Base-by-base conservation (phyloP, 148 eudicot species). In the Cornus florida region DNA sequence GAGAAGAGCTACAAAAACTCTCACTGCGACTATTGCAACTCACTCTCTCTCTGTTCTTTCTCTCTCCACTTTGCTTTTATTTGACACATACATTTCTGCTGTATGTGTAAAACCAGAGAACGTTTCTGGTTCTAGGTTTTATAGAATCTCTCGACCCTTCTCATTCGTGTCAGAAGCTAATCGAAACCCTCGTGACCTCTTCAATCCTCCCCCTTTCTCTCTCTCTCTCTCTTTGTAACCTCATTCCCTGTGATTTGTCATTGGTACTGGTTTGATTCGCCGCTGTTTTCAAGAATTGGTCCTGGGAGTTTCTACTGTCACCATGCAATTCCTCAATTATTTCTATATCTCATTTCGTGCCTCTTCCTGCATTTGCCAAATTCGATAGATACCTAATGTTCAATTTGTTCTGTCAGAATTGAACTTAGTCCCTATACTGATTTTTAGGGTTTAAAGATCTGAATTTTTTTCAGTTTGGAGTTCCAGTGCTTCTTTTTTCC, bases 61-160 rank as follows among this genome's bases (percentile, higher is more conserved):
- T 48, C 53, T 48, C 53, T 7, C 53, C 53, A 5, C 53, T 46
- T 46, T 10, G 53, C 6, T 46, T 46, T 10, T 7, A 46, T 7
- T 46, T 10, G 53, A 46, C 53, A 10, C 8, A 10, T 46, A 46
- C 53, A 10, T 7, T 0, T 46, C 53, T 46, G 8, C 53, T 46
- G 11, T 46, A 7, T 46, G 8, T 10, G 10, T 46, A 7, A 46
- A 46, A 46, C 8, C 35, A 2, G 7, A 7, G 1, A 13, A 10
- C 62, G 5, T 57, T 57, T 57, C 17, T 57, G 62, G 62, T 64
- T 3, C 76, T 72, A 78, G 81, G 80, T 70, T 78, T 78, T 72
- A 72, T 67, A n/a, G 24, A 68, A 48, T 12, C 35, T 16, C 31
- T 6, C 35, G n/a, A 32, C 2, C 41, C 33, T 73, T 32, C 76